Conservation (phyloP, 2,329 filamentous ascomycete species). For the Apiospora malaysiana region DNA sequence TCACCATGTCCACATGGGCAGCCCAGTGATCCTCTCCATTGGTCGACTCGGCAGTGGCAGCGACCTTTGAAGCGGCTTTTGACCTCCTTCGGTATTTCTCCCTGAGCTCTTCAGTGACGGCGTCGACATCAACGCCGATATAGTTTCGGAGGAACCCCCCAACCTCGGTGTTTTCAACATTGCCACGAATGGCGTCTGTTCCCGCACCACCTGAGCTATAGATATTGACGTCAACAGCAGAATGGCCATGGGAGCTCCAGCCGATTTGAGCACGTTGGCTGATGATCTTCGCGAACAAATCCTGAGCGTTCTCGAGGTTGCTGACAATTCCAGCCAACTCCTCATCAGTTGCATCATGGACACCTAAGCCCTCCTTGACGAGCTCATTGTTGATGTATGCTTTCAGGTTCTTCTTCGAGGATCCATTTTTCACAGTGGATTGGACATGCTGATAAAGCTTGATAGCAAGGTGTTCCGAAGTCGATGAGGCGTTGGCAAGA, state of each 20-base stretch:
- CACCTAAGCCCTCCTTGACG: conserved; percentile 74
- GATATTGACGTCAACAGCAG: conserved; percentile 94
- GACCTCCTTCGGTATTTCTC: conserved; percentile 51
- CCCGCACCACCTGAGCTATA: conserved; percentile 78
- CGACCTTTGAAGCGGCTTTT: conserved; percentile 21
- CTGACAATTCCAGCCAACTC: conserved; percentile 74
- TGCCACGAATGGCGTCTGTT: conserved; percentile 73
- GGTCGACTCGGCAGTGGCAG: not conserved
- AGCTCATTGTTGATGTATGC: conserved; percentile 71
- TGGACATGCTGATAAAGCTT: conserved; percentile 67
- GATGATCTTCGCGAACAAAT: conserved; percentile 81
- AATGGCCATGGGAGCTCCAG: conserved; percentile 94
- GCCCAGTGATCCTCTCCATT: conserved; percentile 34
- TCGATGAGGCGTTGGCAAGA: conserved; percentile 78
- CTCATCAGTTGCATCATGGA: conserved; percentile 71
- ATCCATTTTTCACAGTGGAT: conserved; percentile 35
- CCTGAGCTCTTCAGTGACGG: conserved; percentile 77
- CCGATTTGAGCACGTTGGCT: conserved; percentile 87
- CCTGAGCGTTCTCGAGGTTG: conserved; percentile 57
- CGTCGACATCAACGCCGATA: conserved; percentile 78
- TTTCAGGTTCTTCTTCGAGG: conserved; percentile 50
- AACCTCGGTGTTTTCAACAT: conserved; percentile 94
- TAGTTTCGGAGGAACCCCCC: conserved; percentile 82
- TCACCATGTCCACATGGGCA: conserved; percentile 34
- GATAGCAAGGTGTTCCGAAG: conserved; percentile 71